Evolutionary conservation across 805 yeast species (phyloP), one percentile per base, ranked within the genome.

Genomic region (Suhomyces pyralidae): DNA sequence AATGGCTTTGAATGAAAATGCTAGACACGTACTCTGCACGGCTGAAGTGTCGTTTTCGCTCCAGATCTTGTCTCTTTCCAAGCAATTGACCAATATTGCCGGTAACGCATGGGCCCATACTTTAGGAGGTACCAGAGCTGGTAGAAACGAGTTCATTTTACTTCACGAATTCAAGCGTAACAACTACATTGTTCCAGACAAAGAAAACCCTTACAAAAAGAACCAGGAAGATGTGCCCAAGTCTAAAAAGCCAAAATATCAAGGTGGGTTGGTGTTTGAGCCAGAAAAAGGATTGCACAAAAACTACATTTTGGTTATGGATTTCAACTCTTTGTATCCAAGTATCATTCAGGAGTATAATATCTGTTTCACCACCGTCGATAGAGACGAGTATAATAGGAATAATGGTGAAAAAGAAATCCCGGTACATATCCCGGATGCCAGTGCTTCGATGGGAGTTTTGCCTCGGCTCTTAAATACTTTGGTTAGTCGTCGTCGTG

Each of bases 41-140:
- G 89, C 91, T 2, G 87, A 87, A 51, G 76, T 94, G 52, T 91
- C 97, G 0, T 84, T 91, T 64, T 78, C 86, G 56, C 82, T 85
- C 51, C 98, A 94, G 69, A 85, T 94, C 53, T 71, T 94, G 50
- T 90, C 97, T 1, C 76, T 94, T 50, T 88, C 98, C 0, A 90
- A 90, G 61, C 97, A 92, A 64, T 77, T 94, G 62, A 94, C 99
- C 1, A 88, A 86, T 58, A 77, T 94, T 55, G 97, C 98, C 1
- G 99, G 99, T 61, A 94, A 94, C 67, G 93, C 97, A 0, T 94
- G 99, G 99, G 81, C 96, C 1, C 91, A 90, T 57, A 94, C 99
- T 0, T 76, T 94, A 48, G 85, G 90, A 49, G 99, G 99, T 70
- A 90, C 97, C 0, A 81, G 99, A 62, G 96, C 97, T 8, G 97